Base-by-base conservation (phyloP, 2,329 filamentous ascomycete species). In the Aspergillus piperis region DNA sequence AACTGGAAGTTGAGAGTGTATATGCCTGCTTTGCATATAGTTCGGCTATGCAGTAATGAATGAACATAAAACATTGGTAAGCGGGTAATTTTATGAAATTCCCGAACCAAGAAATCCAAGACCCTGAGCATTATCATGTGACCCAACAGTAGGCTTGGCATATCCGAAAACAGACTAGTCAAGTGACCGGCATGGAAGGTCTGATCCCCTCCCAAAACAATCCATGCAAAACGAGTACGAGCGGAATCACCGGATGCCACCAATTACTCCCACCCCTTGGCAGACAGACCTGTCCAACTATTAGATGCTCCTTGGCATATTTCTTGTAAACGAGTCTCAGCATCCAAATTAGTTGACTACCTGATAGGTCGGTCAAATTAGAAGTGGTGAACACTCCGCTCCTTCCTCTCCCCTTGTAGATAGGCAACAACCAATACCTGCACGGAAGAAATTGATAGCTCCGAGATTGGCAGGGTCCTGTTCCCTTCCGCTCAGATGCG, bases 391-490 rank as follows among this genome's bases (percentile, higher is more conserved):
- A 19, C 23, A 36, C 41, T 44, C 41, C 19, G 19, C 19, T 21
- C 41, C 21, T 36, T 11, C 5, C 13, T 13, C 11, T 36, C 4
- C 32, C 5, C 32, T 13, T 36, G 32, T 13, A 15, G 32, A 6
- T 23, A 44, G 41, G 41, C 41, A 44, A 49, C 44, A 27, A 27
- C 15, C 44, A 49, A 27, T 49, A 17, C 44, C 8, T 49, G 23
- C 10, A n/a, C 15, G 25, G 25, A 30, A 8, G 25, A 19, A 30
- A 11, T 30, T 30, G 47, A 50, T 50, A 50, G 47, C 47, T 50
- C 47, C 47, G 47, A 50, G 47, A 50, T 50, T 50, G 47, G 47
- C 47, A 50, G 47, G 47, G 47, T 50, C 47, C 25, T 49, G 21
- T 15, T 25, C 15, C 25, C 25, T 27, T 17, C 41, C 10, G 25